Conservation (phyloP, 2,329 filamentous ascomycete species). For the Aspergillus piperis region DNA sequence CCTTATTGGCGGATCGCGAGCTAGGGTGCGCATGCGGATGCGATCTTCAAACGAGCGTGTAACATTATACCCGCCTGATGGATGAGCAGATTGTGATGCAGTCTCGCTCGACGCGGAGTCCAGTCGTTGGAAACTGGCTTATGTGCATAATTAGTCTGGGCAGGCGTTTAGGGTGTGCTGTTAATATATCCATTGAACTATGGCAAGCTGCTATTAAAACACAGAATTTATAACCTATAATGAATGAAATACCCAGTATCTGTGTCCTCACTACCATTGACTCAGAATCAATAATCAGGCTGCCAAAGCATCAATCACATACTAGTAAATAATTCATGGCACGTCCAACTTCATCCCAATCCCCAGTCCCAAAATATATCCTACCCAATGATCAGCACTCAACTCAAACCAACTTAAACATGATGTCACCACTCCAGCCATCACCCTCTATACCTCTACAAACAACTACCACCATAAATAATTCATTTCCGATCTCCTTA, state of each 20-base stretch:
- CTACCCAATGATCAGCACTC: not conserved
- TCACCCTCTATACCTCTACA: no score
- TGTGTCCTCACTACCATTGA: no score
- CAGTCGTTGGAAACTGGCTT: not conserved
- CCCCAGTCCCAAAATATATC: no score
- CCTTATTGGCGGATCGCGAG: not conserved
- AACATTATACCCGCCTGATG: not conserved
- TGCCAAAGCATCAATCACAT: no score
- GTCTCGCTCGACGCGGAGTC: not conserved
- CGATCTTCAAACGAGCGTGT: not conserved
- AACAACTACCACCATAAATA: no score
- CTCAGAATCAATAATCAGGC: no score
- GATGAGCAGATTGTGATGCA: not conserved
- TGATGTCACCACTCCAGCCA: conserved; percentile 1
- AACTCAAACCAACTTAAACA: not conserved
- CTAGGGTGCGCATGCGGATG: not conserved
- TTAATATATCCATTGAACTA: not conserved
- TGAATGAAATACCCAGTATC: no score
- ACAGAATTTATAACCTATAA: no score
- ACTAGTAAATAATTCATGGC: no score
- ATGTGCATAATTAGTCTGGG: conserved; percentile 12
- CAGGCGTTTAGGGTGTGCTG: conserved; percentile 8
- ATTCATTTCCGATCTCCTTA: no score
- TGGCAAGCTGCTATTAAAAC: no score
- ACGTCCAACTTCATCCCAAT: no score